These are phyloP conservation scores for Lolium multiflorum DNA, from an alignment of 176 grass and related monocot genomes.

Conservation along the genomic window DNA sequence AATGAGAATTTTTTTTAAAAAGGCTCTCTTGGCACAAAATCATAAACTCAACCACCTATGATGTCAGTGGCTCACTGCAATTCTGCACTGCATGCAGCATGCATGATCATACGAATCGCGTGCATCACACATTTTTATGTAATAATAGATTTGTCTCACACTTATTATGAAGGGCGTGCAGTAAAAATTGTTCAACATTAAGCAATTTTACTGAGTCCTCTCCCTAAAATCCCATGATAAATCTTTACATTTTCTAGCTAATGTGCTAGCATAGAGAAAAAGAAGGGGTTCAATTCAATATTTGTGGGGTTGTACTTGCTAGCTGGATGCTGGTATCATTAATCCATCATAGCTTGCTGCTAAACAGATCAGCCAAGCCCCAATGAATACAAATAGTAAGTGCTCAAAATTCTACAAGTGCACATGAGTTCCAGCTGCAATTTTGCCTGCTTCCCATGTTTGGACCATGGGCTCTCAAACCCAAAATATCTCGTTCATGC, in stretches of 20 bases:
- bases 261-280: conserved; percentile 19
- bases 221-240: not conserved
- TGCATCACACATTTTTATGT: conserved; percentile 24
- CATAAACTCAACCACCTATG: not conserved
- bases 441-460: not conserved
- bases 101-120: not conserved
- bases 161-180: not conserved
- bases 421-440: not conserved
- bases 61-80: not conserved
- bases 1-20: conserved; percentile 4
- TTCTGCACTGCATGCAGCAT: conserved; percentile 11
- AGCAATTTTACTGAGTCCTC: not conserved
- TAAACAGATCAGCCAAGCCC: conserved; percentile 4
- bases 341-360: conserved; percentile 21
- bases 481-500: not conserved
- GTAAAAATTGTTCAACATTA: conserved; percentile 12
- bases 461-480: not conserved
- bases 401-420: conserved; percentile 16
- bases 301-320: conserved; percentile 5
- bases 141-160: not conserved
- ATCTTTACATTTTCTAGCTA: conserved; percentile 14
- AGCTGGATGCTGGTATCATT: conserved; percentile 14
- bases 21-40: conserved; percentile 12
- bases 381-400: not conserved
- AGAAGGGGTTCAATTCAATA: not conserved